Base-by-base conservation (phyloP, 768 basidiomycete genomes). In the Arthromyces matolae region DNA sequence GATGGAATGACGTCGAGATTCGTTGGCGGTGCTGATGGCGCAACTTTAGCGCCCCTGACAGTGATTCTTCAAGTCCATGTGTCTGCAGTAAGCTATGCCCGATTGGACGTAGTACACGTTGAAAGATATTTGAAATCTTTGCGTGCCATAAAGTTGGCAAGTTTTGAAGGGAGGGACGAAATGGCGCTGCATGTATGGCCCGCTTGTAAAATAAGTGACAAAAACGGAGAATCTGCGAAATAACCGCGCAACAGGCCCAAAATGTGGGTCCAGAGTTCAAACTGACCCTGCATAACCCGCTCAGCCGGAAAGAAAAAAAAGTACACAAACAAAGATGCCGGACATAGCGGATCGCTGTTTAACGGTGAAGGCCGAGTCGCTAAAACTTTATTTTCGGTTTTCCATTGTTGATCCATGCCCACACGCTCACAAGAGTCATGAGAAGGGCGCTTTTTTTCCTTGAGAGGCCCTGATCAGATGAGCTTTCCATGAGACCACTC, bases 371-470 rank as follows among this genome's bases (percentile, higher is more conserved):
- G 8, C 45, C 50, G 53, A 48, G 32, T 40, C 22, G 28, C 44
- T 51, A 55, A 54, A 52, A 55, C 54, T 46, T 52, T 52, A 52
- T 55, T 52, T 51, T 39, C 39, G 23, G 29, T 27, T 29, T 35
- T 39, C 42, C n/a, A 1, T 23, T n/a, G n/a, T n/a, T n/a, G 33
- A 5, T 22, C 45, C 45, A 51, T 28, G 45, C 31, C 47, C 40
- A 19, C 13, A 22, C 24, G 23, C 35, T 22, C 31, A 20, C 8
- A 18, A 20, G 42, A 41, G 40, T 18, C 31, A n/a, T 18, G 27
- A 36, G 5, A 27, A 28, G 16, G 32, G 34, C 31, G 33, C 28
- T 36, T 45, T 20, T 49, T 42, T 44, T 19, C 16, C 37, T 29
- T 28, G 37, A 50, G 33, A n/a, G n/a, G 23, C 16, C 16, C 13